Percentiles rank a stretch among this genome's conserved stretches.
phyloP scores from a whole-genome alignment of 164 flowering plant genomes.

The Euptelea pleiosperma region DNA sequence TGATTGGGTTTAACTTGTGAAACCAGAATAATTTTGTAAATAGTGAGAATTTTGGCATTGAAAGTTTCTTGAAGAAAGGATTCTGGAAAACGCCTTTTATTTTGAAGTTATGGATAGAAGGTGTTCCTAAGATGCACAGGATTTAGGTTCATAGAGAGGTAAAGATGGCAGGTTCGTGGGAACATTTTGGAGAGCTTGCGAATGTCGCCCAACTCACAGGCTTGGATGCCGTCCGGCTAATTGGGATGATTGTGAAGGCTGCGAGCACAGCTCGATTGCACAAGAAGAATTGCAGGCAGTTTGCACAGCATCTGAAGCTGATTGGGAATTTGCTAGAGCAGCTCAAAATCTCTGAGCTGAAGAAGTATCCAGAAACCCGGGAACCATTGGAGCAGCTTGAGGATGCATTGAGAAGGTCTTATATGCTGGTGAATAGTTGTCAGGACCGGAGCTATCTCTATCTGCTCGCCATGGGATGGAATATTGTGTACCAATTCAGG shows the following conservation, averaged over 20 bases:
- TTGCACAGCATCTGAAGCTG: conserved; percentile 84
- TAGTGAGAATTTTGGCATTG: neutral
- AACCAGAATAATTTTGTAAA: neutral
- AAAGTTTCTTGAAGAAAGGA: neutral
- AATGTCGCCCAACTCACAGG: conserved; percentile 81
- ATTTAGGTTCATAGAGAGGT: conserved; percentile 3
- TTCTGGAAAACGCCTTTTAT: neutral
- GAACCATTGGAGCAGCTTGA: conserved; percentile 96
- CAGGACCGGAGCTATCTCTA: conserved; percentile 91
- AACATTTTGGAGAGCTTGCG: conserved; percentile 67
- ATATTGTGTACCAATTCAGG: conserved; percentile 89
- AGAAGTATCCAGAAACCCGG: conserved; percentile 82
- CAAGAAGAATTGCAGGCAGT: conserved; percentile 91
- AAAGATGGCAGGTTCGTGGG: conserved; percentile 58
- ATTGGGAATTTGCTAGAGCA: conserved; percentile 89
- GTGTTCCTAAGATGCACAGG: neutral
- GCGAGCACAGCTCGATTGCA: conserved; percentile 92
- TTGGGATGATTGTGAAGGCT: conserved; percentile 80
- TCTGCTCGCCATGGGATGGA: conserved; percentile 96
- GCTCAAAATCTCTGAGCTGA: conserved; percentile 84
- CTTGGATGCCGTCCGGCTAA: conserved; percentile 67
- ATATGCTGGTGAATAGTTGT: conserved; percentile 78
- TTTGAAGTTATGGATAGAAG: neutral
- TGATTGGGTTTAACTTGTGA: neutral
- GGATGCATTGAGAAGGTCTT: conserved; percentile 86